Percentiles rank a stretch among this genome's conserved stretches.
Evolutionary conservation across 2,329 filamentous ascomycete genomes (phyloP).

Genomic region (Moelleriella libera): DNA sequence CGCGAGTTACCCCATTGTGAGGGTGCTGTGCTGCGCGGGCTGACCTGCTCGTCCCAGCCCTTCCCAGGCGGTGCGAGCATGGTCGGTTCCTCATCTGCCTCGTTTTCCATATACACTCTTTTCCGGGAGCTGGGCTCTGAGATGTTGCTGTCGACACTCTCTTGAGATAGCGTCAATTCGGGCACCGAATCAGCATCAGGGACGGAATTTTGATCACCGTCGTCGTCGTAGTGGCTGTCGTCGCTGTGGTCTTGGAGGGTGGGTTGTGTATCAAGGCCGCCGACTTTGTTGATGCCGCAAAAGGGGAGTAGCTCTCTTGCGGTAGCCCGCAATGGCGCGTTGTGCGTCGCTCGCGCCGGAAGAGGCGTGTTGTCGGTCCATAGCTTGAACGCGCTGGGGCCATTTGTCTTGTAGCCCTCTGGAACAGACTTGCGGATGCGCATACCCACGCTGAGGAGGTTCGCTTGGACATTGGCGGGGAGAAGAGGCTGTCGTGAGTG

Average conservation of each 20-base stretch:
- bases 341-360: background rate
- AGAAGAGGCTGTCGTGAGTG: constrained; percentile 27
- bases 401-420: constrained; percentile 76
- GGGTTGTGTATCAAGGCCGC: constrained; percentile 50
- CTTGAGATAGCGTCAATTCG: constrained; percentile 40
- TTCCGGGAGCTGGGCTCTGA: constrained; percentile 25
- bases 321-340: constrained; percentile 7
- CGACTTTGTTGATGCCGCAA: constrained; percentile 65
- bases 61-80: constrained; percentile 2
- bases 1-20: constrained; percentile 24
- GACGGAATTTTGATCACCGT: constrained; percentile 4
- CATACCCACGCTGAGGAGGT: constrained; percentile 88
- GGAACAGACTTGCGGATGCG: constrained; percentile 83
- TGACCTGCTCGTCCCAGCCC: constrained; percentile 23
- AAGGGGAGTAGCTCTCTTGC: constrained; percentile 61
- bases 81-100: constrained; percentile 14
- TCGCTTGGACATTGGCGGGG: constrained; percentile 57
- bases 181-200: constrained; percentile 26
- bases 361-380: constrained; percentile 24
- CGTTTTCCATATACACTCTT: constrained; percentile 30
- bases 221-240: constrained; percentile 10
- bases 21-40: constrained; percentile 23
- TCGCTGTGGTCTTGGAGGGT: constrained; percentile 12
- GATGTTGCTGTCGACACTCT: constrained; percentile 27
- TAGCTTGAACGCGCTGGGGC: constrained; percentile 34